A percentile compares a stretch with the other conserved stretches of the same genome.
phyloP scores from a whole-genome alignment of 352 stramenopile species.

The Phytopythium vexans region DNA sequence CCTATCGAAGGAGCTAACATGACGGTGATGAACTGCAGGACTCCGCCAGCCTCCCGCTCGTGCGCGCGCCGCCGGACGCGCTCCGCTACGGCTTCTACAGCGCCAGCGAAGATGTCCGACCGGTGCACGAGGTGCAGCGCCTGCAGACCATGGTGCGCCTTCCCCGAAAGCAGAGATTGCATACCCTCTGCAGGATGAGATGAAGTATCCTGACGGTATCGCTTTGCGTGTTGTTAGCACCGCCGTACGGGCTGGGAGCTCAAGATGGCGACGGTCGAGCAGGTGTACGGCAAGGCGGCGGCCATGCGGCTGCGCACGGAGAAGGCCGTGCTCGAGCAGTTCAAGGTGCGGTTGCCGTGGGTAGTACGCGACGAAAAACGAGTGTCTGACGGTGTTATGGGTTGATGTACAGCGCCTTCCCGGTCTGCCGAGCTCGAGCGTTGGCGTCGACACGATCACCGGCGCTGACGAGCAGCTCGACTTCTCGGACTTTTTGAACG shows the following conservation, averaged over 20 bases:
- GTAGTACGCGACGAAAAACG: not conserved
- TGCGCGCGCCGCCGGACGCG: slow-evolving; percentile 76
- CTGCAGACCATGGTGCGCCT: slow-evolving; percentile 69
- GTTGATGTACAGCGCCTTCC: slow-evolving; percentile 57
- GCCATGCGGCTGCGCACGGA: slow-evolving; percentile 88
- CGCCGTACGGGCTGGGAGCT: slow-evolving; percentile 78
- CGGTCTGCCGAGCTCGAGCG: slow-evolving; percentile 72
- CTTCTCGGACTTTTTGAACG: slow-evolving; percentile 82
- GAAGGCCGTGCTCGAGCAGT: slow-evolving; percentile 85
- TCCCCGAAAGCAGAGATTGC: not conserved
- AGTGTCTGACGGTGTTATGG: no score
- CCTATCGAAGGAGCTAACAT: not conserved
- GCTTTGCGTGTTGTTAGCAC: slow-evolving; percentile 29
- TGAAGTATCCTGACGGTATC: no score
- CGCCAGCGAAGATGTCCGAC: slow-evolving; percentile 74
- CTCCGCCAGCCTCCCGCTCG: slow-evolving; percentile 66
- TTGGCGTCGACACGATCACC: slow-evolving; percentile 75
- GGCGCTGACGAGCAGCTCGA: slow-evolving; percentile 77
- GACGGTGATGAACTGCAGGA: slow-evolving; percentile 30
- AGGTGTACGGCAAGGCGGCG: slow-evolving; percentile 87
- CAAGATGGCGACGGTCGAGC: slow-evolving; percentile 87
- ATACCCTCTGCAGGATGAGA: no score
- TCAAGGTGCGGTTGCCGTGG: slow-evolving; percentile 34
- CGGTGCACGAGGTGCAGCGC: slow-evolving; percentile 82
- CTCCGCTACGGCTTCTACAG: slow-evolving; percentile 83